A percentile compares a stretch with the other conserved stretches of the same genome.
Conservation (phyloP, 768 basidiomycete species). For the Amanita rimosa region DNA sequence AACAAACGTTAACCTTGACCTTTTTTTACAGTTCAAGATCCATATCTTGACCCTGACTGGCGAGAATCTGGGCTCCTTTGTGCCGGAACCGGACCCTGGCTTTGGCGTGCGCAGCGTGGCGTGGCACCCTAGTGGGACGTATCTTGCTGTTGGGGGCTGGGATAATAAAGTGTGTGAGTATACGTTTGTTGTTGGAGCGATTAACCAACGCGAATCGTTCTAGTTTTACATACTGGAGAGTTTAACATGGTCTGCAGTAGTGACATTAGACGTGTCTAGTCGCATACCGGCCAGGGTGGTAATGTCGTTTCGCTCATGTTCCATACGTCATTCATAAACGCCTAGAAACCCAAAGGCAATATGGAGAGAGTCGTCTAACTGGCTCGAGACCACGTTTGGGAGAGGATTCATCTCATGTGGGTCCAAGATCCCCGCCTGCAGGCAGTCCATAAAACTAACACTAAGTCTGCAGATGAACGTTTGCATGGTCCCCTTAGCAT, state of each 20-base stretch:
- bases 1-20: neutral
- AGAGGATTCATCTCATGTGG: conserved; percentile 77
- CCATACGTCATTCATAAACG: neutral
- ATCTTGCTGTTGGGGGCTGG: conserved; percentile 77
- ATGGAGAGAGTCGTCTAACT: conserved; percentile 81
- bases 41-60: conserved; percentile 60
- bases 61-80: conserved; percentile 51
- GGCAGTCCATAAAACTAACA: neutral
- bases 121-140: conserved; percentile 85
- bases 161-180: conserved; percentile 62
- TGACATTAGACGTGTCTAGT: conserved; percentile 48
- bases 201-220: neutral
- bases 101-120: conserved; percentile 68
- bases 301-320: conserved; percentile 14
- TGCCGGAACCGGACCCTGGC: conserved; percentile 67
- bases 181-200: neutral
- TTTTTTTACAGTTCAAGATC: conserved; percentile 54
- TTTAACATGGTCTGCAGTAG: conserved; percentile 61
- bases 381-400: conserved; percentile 76
- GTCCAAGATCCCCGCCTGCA: neutral
- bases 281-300: conserved; percentile 49
- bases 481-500: conserved; percentile 46
- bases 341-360: conserved; percentile 36
- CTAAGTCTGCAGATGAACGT: conserved; percentile 45
- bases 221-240: conserved; percentile 71